Base-by-base conservation (phyloP, 495 filamentous ascomycete genomes). In the Penicillium ochrochloron region DNA sequence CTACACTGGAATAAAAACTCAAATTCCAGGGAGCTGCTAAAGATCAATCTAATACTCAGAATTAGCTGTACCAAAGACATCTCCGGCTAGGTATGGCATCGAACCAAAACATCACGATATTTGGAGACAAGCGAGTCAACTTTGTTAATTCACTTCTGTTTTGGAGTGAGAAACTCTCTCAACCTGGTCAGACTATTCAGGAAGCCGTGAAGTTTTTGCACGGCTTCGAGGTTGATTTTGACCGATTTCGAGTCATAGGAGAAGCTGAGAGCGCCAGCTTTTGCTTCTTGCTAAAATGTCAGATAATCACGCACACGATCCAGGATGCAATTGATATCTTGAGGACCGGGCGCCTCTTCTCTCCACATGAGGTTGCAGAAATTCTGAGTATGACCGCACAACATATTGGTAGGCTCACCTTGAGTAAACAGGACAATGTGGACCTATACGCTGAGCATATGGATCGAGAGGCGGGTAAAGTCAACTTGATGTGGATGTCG, bases 371-470 rank as follows among this genome's bases (percentile, higher is more conserved):
- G 8, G 25, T 44, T 11, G 34, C 35, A 27, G 35, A 58, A 21
- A 44, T 58, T n/a, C 56, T 58, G 39, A n/a, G 11, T n/a, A 58
- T 58, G 56, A 33, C 42, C 7, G 56, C 56, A 2, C 21, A 29
- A 3, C 56, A 58, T 15, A 58, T 58, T 15, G 56, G 56, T 8
- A 41, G 56, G 12, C 27, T 44, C 21, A 58, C 35, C 9, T 7
- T 58, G 23, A 58, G 56, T 44, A 44, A 23, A 21, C 56, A 33
- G 56, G 35, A 41, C 9, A 33, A 33, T 37, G 35, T 44, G 6
- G 56, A 58, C 31, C 19, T 58, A 41, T 58, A 44, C 27, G 35
- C 56, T 3, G 56, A 58, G 23, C 29, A 44, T 37, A 42, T 41
- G 37, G 56, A 44, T 44, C 56, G 21, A 31, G 27, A 37, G 56